Evolutionary conservation across 2,329 filamentous ascomycete genomes (phyloP).

Genomic region (Fusarium sp.): DNA sequence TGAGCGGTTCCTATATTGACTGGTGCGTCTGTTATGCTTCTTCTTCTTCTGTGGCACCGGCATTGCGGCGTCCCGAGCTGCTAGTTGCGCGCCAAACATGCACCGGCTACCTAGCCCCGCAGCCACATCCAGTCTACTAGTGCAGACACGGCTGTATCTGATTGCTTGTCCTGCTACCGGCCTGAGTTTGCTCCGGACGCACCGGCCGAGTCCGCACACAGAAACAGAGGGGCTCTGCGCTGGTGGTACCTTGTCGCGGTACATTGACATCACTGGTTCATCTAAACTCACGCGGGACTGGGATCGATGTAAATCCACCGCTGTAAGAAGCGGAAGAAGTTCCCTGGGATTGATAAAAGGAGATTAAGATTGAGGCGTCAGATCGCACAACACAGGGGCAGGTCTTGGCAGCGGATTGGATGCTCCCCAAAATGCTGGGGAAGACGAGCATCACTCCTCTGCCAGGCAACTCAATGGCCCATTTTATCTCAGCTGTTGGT

Average conservation of each 20-base stretch:
- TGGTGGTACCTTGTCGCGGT: neutral
- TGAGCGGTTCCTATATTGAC: constrained; percentile 26
- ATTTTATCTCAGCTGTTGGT: constrained; percentile 8
- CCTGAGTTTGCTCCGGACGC: constrained; percentile 29
- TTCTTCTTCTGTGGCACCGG: constrained; percentile 39
- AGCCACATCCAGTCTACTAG: neutral
- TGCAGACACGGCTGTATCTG: constrained; percentile 9
- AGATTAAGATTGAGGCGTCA: constrained; percentile 3
- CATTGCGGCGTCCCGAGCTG: constrained; percentile 36
- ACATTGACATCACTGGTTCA: constrained; percentile 14
- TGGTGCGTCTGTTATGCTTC: constrained; percentile 37
- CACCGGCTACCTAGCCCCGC: constrained; percentile 29
- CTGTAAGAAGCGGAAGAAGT: constrained; percentile 8
- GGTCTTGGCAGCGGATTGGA: constrained; percentile 19
- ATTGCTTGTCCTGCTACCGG: constrained; percentile 21
- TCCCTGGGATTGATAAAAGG: neutral
- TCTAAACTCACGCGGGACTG: neutral
- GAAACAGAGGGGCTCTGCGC: constrained; percentile 5
- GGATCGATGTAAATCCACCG: constrained; percentile 4
- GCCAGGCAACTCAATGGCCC: constrained; percentile 6
- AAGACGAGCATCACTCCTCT: constrained; percentile 11
- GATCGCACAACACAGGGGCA: constrained; percentile 11
- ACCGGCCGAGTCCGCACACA: constrained; percentile 32
- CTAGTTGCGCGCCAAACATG: constrained; percentile 34
- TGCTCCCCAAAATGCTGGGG: constrained; percentile 16